Percentiles rank a stretch among this genome's conserved stretches.
phyloP scores from a whole-genome alignment of 441 rosid genomes.

The Hypseocharis bilobata region DNA sequence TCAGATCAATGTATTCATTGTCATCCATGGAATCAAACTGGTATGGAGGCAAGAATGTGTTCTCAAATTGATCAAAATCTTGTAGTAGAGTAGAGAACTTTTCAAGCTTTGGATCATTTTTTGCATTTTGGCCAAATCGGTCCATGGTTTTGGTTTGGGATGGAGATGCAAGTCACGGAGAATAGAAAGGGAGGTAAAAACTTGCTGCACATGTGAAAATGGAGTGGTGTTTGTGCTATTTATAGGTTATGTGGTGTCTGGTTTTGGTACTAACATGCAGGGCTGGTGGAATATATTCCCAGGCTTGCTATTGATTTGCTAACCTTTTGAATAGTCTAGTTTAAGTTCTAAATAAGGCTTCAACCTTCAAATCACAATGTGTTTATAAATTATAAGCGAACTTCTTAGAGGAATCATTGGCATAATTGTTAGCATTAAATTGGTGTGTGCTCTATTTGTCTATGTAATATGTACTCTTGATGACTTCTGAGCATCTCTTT shows the following conservation, averaged over 20 bases:
- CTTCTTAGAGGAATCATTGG: not conserved
- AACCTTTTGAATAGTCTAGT: not conserved
- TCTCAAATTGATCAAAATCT: not conserved
- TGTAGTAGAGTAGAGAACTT: not conserved
- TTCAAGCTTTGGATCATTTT: not conserved
- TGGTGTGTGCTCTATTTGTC: no score
- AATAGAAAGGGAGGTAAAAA: no score
- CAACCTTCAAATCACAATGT: not conserved
- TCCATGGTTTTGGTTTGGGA: not conserved
- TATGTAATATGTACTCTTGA: no score
- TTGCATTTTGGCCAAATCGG: not conserved
- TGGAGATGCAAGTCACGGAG: not conserved
- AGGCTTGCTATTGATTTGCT: not conserved
- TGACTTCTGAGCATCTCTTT: no score
- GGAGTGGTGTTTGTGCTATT: not conserved
- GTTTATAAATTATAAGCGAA: not conserved
- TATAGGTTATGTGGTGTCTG: not conserved
- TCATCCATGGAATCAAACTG: not conserved
- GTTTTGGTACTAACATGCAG: not conserved
- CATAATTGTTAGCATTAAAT: not conserved
- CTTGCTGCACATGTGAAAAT: no score
- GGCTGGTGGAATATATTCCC: not conserved
- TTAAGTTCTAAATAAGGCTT: not conserved
- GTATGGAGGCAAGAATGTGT: not conserved
- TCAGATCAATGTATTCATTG: not conserved